A percentile compares a stretch with the other conserved stretches of the same genome.
phyloP scores from a whole-genome alignment of 2,329 filamentous ascomycete genomes.

The Talaromyces amestolkiae region DNA sequence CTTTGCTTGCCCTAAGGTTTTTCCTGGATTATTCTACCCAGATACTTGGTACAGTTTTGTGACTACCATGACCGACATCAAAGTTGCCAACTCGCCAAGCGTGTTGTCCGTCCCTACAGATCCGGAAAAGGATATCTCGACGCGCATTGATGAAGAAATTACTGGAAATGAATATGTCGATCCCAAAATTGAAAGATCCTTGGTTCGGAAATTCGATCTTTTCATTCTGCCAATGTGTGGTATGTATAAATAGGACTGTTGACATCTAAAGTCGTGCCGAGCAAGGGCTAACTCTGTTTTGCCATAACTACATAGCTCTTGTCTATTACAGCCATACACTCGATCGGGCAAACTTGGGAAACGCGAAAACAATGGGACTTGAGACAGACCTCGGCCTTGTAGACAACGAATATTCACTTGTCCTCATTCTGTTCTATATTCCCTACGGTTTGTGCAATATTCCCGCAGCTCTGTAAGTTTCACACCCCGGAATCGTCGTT shows the following conservation, averaged over 20 bases:
- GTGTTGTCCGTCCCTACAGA: constrained; percentile 8
- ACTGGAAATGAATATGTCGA: constrained; percentile 14
- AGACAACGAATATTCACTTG: constrained; percentile 33
- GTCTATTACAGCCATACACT: constrained; percentile 16
- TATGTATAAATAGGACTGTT: background rate
- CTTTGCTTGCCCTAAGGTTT: too few species aligned
- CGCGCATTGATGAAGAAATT: background rate
- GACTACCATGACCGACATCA: constrained; percentile 10
- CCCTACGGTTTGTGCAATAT: constrained; percentile 46
- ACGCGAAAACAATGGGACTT: constrained; percentile 50
- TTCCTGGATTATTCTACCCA: too few species aligned
- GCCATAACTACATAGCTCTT: constrained; percentile 2
- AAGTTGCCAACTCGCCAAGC: constrained; percentile 9
- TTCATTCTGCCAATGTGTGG: constrained; percentile 16
- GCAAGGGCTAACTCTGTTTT: background rate
- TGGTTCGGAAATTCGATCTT: constrained; percentile 16
- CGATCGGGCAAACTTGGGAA: constrained; percentile 18
- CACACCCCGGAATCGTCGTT: background rate
- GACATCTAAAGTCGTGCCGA: background rate
- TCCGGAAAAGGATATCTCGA: constrained; percentile 3
- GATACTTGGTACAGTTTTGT: background rate
- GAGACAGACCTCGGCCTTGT: constrained; percentile 36
- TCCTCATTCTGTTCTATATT: constrained; percentile 51
- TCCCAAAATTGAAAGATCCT: constrained; percentile 12
- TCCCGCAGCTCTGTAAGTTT: constrained; percentile 12